Evolutionary conservation across 768 basidiomycete genomes (phyloP), one percentile per base, ranked within the genome.

Genomic region (Pulveroboletus sp.): DNA sequence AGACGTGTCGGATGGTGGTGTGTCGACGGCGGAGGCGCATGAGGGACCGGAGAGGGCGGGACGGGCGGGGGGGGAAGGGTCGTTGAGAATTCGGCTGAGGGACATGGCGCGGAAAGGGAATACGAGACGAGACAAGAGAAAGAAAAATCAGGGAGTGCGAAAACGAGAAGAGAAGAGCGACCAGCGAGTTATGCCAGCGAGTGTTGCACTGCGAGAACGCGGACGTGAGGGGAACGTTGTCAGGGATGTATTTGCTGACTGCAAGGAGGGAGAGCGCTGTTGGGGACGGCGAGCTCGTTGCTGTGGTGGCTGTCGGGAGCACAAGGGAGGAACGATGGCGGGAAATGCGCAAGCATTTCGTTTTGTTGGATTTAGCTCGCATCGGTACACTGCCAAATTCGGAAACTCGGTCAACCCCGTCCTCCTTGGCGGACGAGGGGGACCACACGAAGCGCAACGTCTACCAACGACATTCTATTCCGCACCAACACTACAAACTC

Each of bases 51-150:
- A 42, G 40, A 66, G 62, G 43, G 71, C 58, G 30, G 66, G 66
- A 49, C 68, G 61, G 33, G 57, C 52, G 18, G 73, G 71, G 30
- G 73, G 68, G 38, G 84, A 77, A 56, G 86, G 82, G 71, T 88
- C 81, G 71, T 89, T 89, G 70, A 89, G 81, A 54, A 89, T 89
- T 57, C 81, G 77, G 59, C 81, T 82, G 67, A 89, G 80, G 44
- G 87, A 89, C 86, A 89, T 89, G 68, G 52, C 60, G 39, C 47
- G 50, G 28, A 21, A 43, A 50, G 59, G 54, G 42, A 27, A 9
- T 46, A 24, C 10, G 26, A 27, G 44, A 45, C 8, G 12, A 36
- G 26, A 27, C n/a, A 10, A 27, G 26, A 43, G 40, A 37, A 28
- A 30, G 12, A 37, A 55, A 58, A 42, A 42, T 26, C 33, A 43